These are phyloP conservation scores for Fagus crenata DNA, from an alignment of 306 rosid genomes.

Conservation along the genomic window DNA sequence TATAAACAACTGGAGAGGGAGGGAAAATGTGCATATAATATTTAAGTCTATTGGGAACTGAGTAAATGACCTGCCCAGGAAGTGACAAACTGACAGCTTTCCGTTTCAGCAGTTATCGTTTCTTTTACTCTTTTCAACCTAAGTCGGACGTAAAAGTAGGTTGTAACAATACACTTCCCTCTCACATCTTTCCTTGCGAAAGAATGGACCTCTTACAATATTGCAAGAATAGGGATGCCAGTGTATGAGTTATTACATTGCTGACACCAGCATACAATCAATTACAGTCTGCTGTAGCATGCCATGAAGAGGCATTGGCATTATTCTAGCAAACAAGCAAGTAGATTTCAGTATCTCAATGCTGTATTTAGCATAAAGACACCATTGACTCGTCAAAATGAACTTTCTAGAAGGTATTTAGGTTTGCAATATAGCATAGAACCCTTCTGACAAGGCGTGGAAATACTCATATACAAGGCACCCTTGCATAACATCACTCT, in stretches of 20 bases:
- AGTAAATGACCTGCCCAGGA: no score
- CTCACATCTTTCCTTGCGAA: no score
- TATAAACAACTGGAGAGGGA: not conserved
- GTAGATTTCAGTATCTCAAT: not conserved
- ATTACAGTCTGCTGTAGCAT: not conserved
- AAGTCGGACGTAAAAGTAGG: no score
- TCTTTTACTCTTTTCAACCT: no score
- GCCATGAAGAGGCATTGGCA: not conserved
- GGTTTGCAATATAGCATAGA: no score
- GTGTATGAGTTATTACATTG: constrained; percentile 7
- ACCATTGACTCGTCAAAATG: no score
- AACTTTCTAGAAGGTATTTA: no score
- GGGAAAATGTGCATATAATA: not conserved
- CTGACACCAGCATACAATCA: not conserved
- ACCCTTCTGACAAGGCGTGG: not conserved
- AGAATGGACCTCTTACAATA: not conserved
- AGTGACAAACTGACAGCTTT: no score
- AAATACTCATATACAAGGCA: not conserved
- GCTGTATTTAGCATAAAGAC: no score
- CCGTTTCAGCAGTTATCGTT: no score
- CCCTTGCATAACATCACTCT: constrained; percentile 8
- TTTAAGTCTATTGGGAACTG: not conserved
- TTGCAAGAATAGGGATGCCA: not conserved
- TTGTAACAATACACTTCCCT: no score
- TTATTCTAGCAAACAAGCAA: not conserved